Conservation (phyloP, 768 basidiomycete genomes). For the Tulasnella sp. region DNA sequence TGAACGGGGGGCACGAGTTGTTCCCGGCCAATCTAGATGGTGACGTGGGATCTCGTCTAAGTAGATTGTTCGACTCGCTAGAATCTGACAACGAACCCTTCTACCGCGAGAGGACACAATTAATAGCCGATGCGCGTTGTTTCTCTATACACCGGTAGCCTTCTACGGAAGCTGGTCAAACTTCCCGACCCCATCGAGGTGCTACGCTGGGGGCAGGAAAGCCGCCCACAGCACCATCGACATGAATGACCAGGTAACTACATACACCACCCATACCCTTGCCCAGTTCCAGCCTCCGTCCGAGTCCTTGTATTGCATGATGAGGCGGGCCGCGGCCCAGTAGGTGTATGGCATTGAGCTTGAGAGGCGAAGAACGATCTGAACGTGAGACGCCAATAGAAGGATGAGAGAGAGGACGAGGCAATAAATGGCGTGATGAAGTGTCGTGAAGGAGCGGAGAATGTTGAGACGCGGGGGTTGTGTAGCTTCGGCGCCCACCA, state of each 20-base stretch:
- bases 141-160: not conserved
- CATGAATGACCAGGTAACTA: slow-evolving; percentile 70
- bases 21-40: not conserved
- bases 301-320: slow-evolving; percentile 50
- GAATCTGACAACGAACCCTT: not conserved
- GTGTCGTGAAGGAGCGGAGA: slow-evolving; percentile 29
- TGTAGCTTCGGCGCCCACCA: not conserved
- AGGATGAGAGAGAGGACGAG: slow-evolving; percentile 63
- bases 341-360: slow-evolving; percentile 77
- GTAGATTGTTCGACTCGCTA: slow-evolving; percentile 2
- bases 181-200: not conserved
- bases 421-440: slow-evolving; percentile 79
- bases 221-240: slow-evolving; percentile 77
- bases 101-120: not conserved
- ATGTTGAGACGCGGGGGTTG: not conserved
- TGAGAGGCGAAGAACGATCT: slow-evolving; percentile 80
- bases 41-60: not conserved
- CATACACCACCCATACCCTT: slow-evolving; percentile 75
- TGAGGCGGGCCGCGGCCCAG: slow-evolving; percentile 80
- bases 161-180: not conserved
- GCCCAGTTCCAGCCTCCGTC: slow-evolving; percentile 46
- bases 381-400: slow-evolving; percentile 80
- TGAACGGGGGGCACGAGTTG: not conserved
- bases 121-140: not conserved
- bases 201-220: slow-evolving; percentile 88